A percentile compares a stretch with the other conserved stretches of the same genome.
phyloP scores from a whole-genome alignment of 2,329 filamentous ascomycete species.

The Scortechinia acanthostroma region DNA sequence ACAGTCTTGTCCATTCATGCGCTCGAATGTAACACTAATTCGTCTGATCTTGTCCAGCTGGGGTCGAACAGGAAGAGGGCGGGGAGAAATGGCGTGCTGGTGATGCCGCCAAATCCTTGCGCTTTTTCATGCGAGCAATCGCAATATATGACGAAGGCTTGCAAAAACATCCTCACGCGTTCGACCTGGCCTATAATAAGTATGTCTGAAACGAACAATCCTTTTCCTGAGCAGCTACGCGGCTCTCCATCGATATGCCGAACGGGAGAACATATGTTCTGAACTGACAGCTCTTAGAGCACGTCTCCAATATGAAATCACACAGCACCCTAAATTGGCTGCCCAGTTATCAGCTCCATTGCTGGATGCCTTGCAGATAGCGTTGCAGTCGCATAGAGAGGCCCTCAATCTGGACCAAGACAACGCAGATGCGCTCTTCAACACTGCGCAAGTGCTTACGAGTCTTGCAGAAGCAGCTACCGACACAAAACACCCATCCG shows the following conservation, averaged over 20 bases:
- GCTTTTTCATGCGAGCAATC: conserved; percentile 56
- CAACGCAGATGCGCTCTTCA: conserved; percentile 66
- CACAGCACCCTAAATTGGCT: conserved; percentile 58
- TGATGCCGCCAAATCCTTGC: conserved; percentile 51
- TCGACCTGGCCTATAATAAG: conserved; percentile 74
- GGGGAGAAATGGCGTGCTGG: conserved; percentile 71
- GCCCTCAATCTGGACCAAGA: conserved; percentile 50
- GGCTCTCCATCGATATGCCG: neutral
- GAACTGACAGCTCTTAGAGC: conserved; percentile 34
- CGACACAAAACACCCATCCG: conserved; percentile 36
- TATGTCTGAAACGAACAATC: too few species aligned
- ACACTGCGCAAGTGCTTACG: conserved; percentile 63
- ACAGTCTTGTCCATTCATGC: conserved; percentile 3
- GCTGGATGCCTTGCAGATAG: conserved; percentile 45
- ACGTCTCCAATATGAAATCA: conserved; percentile 62
- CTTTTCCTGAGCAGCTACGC: neutral
- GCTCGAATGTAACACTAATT: neutral
- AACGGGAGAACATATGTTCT: conserved; percentile 6
- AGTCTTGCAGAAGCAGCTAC: conserved; percentile 54
- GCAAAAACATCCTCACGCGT: conserved; percentile 46
- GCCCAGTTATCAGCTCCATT: conserved; percentile 43
- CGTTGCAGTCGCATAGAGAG: conserved; percentile 56
- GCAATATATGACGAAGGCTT: conserved; percentile 60
- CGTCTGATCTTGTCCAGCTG: conserved; percentile 28
- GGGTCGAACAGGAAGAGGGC: conserved; percentile 64